Conservation (phyloP, 2,329 filamentous ascomycete genomes). For the Monilinia laxa region DNA sequence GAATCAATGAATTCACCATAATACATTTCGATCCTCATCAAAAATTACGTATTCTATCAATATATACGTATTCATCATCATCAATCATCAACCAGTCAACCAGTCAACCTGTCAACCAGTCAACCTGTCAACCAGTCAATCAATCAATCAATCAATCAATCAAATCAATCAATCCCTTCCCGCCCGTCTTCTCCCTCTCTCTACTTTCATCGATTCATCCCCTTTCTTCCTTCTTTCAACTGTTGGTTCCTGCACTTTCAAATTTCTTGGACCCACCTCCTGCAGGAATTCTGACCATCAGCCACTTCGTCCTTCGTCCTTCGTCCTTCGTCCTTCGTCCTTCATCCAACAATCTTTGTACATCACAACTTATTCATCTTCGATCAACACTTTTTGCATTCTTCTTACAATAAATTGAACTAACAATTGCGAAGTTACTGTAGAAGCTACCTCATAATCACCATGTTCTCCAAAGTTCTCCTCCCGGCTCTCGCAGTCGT, state of each 20-base stretch:
- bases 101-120: not conserved
- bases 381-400: constrained; percentile 19
- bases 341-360: not conserved
- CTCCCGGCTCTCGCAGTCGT: constrained; percentile 24
- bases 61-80: not conserved
- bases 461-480: constrained; percentile 20
- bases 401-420: constrained; percentile 18
- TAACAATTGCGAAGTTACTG: constrained; percentile 21
- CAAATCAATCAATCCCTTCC: too few relatives aligned
- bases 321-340: too few relatives aligned
- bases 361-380: constrained; percentile 16
- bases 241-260: not conserved
- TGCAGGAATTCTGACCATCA: constrained; percentile 7
- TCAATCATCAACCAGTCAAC: not conserved
- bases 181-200: too few relatives aligned
- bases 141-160: too few relatives aligned
- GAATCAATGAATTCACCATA: not conserved
- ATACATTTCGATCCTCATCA: not conserved
- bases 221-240: constrained; percentile 10
- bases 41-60: not conserved
- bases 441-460: constrained; percentile 21
- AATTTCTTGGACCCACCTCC: not conserved
- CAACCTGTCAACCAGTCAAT: not conserved
- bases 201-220: not conserved
- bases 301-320: not conserved